These are phyloP conservation scores for Lipomyces chichibuensis DNA, from an alignment of 805 yeast genomes.

Conservation along the genomic window DNA sequence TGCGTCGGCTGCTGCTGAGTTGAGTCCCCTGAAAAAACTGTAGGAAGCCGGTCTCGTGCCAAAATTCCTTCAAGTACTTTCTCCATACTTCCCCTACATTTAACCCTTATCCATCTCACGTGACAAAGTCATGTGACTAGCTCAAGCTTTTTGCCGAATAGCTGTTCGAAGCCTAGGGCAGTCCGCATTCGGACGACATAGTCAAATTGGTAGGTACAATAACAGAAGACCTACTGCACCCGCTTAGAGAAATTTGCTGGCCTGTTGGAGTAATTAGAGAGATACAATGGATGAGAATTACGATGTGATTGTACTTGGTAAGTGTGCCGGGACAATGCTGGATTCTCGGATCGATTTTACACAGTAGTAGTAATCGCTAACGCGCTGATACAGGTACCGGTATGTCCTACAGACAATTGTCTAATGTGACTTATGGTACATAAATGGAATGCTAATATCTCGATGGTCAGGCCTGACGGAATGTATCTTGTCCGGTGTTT, in stretches of 20 bases:
- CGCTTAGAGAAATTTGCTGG: background rate
- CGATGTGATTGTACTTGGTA: constrained; percentile 94
- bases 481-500: constrained; percentile 88
- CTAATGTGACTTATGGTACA: background rate
- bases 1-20: too few species aligned
- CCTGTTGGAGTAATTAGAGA: background rate
- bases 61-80: background rate
- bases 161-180: background rate
- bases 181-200: background rate
- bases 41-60: background rate
- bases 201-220: background rate
- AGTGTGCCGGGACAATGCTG: constrained; percentile 33
- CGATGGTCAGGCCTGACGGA: constrained; percentile 80
- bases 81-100: background rate
- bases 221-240: background rate
- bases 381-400: constrained; percentile 42
- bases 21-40: too few species aligned
- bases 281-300: constrained; percentile 84
- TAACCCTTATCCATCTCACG: background rate
- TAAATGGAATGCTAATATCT: background rate
- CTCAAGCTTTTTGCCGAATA: background rate
- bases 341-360: background rate
- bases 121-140: background rate
- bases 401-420: constrained; percentile 22
- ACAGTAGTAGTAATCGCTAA: constrained; percentile 2